Percentiles rank a stretch among this genome's conserved stretches.
Evolutionary conservation across 768 basidiomycete genomes (phyloP).

Genomic region (Daedalea quercina): DNA sequence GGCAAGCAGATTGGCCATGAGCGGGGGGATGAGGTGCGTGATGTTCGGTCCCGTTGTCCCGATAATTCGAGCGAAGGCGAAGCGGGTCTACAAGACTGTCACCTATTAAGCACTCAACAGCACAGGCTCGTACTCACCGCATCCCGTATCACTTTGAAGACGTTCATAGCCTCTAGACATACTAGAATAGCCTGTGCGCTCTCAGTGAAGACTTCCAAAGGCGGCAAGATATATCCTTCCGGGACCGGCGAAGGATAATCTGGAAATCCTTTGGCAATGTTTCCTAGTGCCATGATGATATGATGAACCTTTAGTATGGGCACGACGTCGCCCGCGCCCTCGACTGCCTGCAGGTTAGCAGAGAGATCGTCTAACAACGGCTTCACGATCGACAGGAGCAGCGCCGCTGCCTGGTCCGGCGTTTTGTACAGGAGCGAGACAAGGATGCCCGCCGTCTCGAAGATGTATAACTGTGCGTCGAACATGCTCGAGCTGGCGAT

Average conservation of each 20-base stretch:
- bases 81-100: conserved; percentile 59
- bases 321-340: conserved; percentile 58
- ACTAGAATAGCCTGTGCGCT: conserved; percentile 84
- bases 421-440: conserved; percentile 67
- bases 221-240: conserved; percentile 61
- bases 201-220: conserved; percentile 73
- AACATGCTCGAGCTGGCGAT: conserved; percentile 67
- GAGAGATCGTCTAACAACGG: conserved; percentile 76
- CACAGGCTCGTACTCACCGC: conserved; percentile 54
- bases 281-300: conserved; percentile 89
- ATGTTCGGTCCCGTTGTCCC: conserved; percentile 84
- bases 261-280: conserved; percentile 94
- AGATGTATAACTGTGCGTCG: conserved; percentile 89
- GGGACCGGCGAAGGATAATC: conserved; percentile 72
- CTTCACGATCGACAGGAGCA: conserved; percentile 72
- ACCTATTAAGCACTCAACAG: neutral
- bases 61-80: conserved; percentile 89
- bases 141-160: conserved; percentile 82
- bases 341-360: conserved; percentile 44
- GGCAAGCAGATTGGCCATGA: conserved; percentile 86
- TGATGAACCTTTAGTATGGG: conserved; percentile 90
- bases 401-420: conserved; percentile 58
- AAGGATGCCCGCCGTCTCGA: conserved; percentile 84
- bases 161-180: conserved; percentile 83
- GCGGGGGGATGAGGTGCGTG: conserved; percentile 78